Percentiles rank a stretch among this genome's conserved stretches.
These are phyloP conservation scores for Tripidium arundinaceum DNA, from an alignment of 202 grass and related monocot genomes.

Conservation along the genomic window DNA sequence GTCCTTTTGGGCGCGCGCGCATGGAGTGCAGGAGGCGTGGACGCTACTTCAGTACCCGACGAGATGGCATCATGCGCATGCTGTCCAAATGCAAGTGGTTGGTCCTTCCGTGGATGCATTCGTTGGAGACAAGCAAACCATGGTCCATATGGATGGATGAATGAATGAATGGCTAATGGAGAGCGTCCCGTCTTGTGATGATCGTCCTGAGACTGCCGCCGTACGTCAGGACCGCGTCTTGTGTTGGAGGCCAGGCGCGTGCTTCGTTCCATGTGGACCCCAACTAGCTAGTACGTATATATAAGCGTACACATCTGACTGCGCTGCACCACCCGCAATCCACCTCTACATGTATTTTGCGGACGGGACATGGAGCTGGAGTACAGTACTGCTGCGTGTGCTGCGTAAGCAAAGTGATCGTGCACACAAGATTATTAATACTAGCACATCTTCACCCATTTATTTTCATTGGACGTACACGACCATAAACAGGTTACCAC, in stretches of 20 bases:
- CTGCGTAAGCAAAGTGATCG: no score
- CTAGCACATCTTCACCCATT: no score
- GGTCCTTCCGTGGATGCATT: neutral
- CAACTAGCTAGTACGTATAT: no score
- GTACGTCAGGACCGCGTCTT: neutral
- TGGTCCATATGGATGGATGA: neutral
- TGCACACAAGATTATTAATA: no score
- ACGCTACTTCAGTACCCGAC: neutral
- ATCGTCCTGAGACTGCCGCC: neutral
- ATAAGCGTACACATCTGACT: neutral
- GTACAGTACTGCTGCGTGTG: no score
- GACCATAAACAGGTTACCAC: no score
- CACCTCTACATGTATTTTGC: no score
- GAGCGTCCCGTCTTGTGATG: neutral
- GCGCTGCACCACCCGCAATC: no score
- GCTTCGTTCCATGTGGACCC: neutral
- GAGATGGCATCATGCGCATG: neutral
- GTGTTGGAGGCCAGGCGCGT: neutral
- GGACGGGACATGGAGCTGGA: no score
- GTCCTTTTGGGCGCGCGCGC: neutral
- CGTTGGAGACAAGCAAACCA: slow-evolving; percentile 6
- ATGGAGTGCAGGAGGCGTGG: neutral
- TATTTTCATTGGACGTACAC: no score
- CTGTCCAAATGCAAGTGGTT: slow-evolving; percentile 8
- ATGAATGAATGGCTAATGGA: neutral